Evolutionary conservation across 2,329 filamentous ascomycete genomes (phyloP).

Genomic region (Sporothrix schenckii): DNA sequence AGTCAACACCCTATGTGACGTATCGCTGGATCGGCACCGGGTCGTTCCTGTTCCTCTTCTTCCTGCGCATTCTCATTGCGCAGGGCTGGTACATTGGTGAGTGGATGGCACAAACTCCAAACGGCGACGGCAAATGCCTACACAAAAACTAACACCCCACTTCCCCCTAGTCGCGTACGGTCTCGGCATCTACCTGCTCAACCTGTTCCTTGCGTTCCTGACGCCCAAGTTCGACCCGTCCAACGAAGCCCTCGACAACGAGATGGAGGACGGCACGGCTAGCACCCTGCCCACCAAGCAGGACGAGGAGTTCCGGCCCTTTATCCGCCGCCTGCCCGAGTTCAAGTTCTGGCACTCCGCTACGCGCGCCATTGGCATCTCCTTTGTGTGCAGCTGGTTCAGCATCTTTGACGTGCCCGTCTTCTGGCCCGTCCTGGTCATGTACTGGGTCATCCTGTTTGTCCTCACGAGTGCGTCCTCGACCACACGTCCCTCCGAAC

Average conservation of each 20-base stretch:
- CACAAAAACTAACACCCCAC: background rate
- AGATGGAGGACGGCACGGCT: constrained; percentile 89
- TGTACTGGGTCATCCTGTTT: constrained; percentile 98
- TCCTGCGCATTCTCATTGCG: constrained; percentile 82
- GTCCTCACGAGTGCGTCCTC: constrained; percentile 80
- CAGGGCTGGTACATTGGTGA: constrained; percentile 98
- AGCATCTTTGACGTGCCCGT: constrained; percentile 94
- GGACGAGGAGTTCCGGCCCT: constrained; percentile 96
- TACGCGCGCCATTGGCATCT: constrained; percentile 80
- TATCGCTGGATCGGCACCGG: constrained; percentile 92
- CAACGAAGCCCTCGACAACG: constrained; percentile 85
- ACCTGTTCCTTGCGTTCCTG: constrained; percentile 97
- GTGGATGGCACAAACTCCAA: constrained; percentile 36
- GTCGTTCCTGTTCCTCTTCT: constrained; percentile 76
- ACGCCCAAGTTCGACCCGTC: constrained; percentile 98
- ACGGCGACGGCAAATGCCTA: too few relatives aligned
- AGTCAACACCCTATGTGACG: constrained; percentile 82
- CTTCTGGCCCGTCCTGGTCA: constrained; percentile 97
- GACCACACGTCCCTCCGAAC: constrained; percentile 5
- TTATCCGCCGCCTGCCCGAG: constrained; percentile 92
- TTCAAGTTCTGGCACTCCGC: constrained; percentile 99
- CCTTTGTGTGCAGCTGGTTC: constrained; percentile 89
- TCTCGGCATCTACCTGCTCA: constrained; percentile 96
- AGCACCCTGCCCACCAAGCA: constrained; percentile 87
- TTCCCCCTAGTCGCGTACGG: constrained; percentile 81